Base-by-base conservation (phyloP, 2,329 filamentous ascomycete species). In the Coniochaeta sp. region DNA sequence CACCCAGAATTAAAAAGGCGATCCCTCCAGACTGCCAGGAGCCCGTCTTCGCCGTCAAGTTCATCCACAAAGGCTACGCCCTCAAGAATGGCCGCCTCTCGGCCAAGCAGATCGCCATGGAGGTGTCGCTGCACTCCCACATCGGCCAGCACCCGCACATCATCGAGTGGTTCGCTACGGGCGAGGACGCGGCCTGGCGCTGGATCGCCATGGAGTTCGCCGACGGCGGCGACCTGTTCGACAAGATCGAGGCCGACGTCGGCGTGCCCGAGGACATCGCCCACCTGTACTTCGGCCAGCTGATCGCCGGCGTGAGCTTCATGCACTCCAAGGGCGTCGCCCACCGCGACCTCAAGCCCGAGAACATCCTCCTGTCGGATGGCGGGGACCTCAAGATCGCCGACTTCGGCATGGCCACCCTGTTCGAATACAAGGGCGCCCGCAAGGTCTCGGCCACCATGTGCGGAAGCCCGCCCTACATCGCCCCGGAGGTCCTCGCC, bases 141-240 rank as follows among this genome's bases (percentile, higher is more conserved):
- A 88, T 98, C 59, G 91, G 90, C 55, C 88, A 90, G 65, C 96
- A 99, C 72, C 86, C 88, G 59, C 96, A 99, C 73, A 89, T 99
- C 65, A 97, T 99, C 68, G 89, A 91, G 70, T 97, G 91, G 82
- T 92, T 96, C 67, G 88, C 89, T 47, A 89, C 88, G 1, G 93
- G 92, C 59, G 91, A 97, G 73, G 93, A 99, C 71, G 70, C 81
- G 0, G 77, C 88, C 19, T 99, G 95, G 93, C 86, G 90, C 67
- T 99, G 95, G 95, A 96, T 99, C 67, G 93, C 93, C 42, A 97
- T 99, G 92, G 95, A 99, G 74, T 89, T 91, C 66, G 95, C 95
- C 54, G 91, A 96, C 68, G 95, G 95, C 47, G 95, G 95, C 12
- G 95, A 99, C 72, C 81, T 99, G 8, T 99, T 99, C 73, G 95